A percentile compares a stretch with the other conserved stretches of the same genome.
These are phyloP conservation scores for Penicillium sp. DNA, from an alignment of 2,329 filamentous ascomycete species.

Conservation along the genomic window DNA sequence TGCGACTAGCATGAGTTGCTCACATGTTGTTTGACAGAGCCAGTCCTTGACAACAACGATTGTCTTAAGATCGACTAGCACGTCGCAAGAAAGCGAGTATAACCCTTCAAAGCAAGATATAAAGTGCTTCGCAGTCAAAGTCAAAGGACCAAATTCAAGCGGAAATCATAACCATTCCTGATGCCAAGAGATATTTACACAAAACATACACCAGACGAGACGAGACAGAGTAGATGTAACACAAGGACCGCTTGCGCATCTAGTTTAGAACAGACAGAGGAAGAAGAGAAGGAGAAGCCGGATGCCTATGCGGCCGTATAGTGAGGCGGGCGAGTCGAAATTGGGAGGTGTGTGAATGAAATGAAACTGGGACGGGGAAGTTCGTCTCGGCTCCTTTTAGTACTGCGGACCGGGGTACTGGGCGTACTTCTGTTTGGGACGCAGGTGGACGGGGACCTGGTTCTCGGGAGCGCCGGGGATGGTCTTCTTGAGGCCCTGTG, in stretches of 20 bases:
- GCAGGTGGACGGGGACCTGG: constrained; percentile 72
- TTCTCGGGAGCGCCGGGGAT: constrained; percentile 73
- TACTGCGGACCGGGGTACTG: constrained; percentile 43
- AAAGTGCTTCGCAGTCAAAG: neutral
- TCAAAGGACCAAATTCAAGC: constrained; percentile 13
- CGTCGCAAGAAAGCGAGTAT: neutral
- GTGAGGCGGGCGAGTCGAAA: constrained; percentile 6
- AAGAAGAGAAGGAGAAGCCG: constrained; percentile 9
- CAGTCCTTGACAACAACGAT: neutral
- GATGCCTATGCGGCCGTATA: constrained; percentile 18
- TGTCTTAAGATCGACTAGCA: neutral
- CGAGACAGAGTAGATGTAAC: constrained; percentile 24
- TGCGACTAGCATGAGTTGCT: neutral
- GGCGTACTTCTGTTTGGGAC: constrained; percentile 54
- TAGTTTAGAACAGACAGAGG: constrained; percentile 23
- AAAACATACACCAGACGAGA: constrained; percentile 26
- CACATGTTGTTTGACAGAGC: neutral
- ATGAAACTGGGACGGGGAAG: constrained; percentile 9
- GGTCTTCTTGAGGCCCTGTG: constrained; percentile 76
- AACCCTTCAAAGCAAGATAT: neutral
- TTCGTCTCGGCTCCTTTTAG: constrained; percentile 24
- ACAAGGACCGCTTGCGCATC: constrained; percentile 28
- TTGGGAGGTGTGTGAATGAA: neutral
- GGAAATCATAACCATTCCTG: constrained; percentile 39
- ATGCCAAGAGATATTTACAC: constrained; percentile 45